phyloP scores from a whole-genome alignment of 1,284 basidiomycete genomes.

The Albatrellus sp. region DNA sequence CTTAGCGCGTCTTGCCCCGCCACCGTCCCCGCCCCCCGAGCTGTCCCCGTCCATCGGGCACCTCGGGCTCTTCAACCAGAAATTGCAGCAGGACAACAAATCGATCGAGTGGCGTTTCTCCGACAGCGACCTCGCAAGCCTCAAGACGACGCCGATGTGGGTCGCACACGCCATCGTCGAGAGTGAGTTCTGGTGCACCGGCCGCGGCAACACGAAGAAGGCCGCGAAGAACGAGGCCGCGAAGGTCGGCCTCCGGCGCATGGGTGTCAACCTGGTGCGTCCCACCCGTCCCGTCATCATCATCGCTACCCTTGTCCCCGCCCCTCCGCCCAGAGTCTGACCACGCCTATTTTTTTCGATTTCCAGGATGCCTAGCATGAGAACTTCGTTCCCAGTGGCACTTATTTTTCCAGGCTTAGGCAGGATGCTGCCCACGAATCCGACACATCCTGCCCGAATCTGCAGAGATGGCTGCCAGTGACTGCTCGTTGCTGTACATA shows the following conservation, averaged over 20 bases:
- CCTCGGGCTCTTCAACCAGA: conserved; percentile 66
- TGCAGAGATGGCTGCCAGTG: not conserved
- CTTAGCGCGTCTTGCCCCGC: conserved; percentile 6
- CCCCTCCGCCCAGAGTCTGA: no score
- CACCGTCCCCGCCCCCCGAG: conserved; percentile 17
- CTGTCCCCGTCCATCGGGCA: conserved; percentile 37
- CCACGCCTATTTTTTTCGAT: not conserved
- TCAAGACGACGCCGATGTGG: conserved; percentile 62
- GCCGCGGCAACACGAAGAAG: conserved; percentile 62
- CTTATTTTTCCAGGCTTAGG: conserved; percentile 1
- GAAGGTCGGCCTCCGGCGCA: conserved; percentile 20
- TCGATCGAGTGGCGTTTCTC: conserved; percentile 58
- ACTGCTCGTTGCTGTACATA: no score
- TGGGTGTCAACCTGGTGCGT: conserved; percentile 21
- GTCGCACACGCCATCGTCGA: conserved; percentile 48
- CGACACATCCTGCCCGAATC: conserved; percentile 3
- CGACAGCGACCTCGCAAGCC: conserved; percentile 29
- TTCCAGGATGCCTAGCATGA: not conserved
- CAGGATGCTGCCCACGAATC: not conserved
- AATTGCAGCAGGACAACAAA: conserved; percentile 42
- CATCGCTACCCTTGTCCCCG: not conserved
- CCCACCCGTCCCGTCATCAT: not conserved
- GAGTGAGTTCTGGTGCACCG: conserved; percentile 41
- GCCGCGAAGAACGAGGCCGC: conserved; percentile 51
- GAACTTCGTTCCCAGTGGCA: no score